Percentiles rank a stretch among this genome's conserved stretches.
Evolutionary conservation across 371 early-diverging fungal genomes (phyloP).

Genomic region (Blakeslea trispora): DNA sequence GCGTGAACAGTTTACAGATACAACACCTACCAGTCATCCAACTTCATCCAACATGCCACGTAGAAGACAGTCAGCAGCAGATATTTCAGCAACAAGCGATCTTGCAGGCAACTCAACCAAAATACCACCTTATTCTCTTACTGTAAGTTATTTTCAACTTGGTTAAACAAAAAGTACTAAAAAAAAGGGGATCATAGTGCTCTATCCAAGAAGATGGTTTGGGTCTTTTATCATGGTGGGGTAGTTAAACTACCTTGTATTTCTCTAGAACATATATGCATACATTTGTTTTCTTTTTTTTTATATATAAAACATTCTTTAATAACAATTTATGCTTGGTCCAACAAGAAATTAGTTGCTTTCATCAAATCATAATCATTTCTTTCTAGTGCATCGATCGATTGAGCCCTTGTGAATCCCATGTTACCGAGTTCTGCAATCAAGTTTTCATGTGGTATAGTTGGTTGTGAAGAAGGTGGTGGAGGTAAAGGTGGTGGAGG

Average conservation of each 20-base stretch:
- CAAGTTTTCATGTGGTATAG: constrained; percentile 15
- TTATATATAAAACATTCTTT: too few species aligned
- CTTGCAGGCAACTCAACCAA: constrained; percentile 61
- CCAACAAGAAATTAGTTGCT: constrained; percentile 82
- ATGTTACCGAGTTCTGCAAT: constrained; percentile 67
- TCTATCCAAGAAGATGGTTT: constrained; percentile 74
- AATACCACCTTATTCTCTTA: constrained; percentile 62
- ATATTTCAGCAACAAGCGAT: constrained; percentile 44
- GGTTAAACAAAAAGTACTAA: too few species aligned
- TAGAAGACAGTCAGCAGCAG: constrained; percentile 46
- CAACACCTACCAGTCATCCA: constrained; percentile 63
- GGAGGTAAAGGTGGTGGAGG: constrained; percentile 16
- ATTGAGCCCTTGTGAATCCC: constrained; percentile 80
- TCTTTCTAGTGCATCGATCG: constrained; percentile 77
- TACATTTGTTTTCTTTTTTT: not conserved
- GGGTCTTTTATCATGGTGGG: constrained; percentile 82
- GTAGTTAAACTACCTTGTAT: constrained; percentile 29
- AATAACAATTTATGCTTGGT: constrained; percentile 38
- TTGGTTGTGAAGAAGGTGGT: not conserved
- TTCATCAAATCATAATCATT: constrained; percentile 76
- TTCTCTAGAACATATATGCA: not conserved
- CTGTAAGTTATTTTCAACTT: constrained; percentile 50
- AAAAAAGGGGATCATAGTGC: constrained; percentile 38
- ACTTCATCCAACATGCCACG: not conserved
- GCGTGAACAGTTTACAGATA: constrained; percentile 77